These are phyloP conservation scores for Arthrinium puccinioides DNA, from an alignment of 2,329 filamentous ascomycete species.

Conservation along the genomic window DNA sequence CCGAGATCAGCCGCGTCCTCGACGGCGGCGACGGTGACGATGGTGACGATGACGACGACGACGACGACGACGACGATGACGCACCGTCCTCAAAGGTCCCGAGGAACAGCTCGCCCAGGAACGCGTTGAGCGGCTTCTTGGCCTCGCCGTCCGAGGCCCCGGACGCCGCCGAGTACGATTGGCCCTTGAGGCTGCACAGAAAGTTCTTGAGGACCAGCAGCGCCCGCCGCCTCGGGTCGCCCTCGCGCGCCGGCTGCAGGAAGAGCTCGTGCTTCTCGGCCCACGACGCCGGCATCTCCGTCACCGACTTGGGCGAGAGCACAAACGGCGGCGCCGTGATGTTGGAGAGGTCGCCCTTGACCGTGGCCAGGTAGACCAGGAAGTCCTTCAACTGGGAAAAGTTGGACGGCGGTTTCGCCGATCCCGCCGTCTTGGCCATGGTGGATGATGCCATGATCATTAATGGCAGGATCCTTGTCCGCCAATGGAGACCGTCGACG, in stretches of 20 bases:
- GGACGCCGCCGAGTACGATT: conserved; percentile 22
- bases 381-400: conserved; percentile 23
- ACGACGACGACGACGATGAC: not conserved
- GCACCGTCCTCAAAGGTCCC: conserved; percentile 18
- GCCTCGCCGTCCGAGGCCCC: conserved; percentile 26
- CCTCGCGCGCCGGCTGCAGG: conserved; percentile 31
- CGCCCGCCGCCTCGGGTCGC: conserved; percentile 28
- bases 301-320: conserved; percentile 45
- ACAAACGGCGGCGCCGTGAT: conserved; percentile 50
- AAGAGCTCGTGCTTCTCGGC: conserved; percentile 45
- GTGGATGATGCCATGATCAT: too few species aligned
- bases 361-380: conserved; percentile 39
- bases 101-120: conserved; percentile 43
- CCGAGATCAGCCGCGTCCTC: conserved; percentile 13
- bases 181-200: conserved; percentile 33
- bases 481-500: too few species aligned
- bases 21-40: not conserved
- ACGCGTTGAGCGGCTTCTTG: conserved; percentile 46
- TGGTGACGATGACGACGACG: not conserved
- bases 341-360: conserved; percentile 48
- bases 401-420: conserved; percentile 14
- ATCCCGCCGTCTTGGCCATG: too few species aligned
- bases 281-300: conserved; percentile 51
- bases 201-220: conserved; percentile 40
- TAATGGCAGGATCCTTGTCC: too few species aligned